A percentile compares a stretch with the other conserved stretches of the same genome.
Conservation (phyloP, 371 early-diverging fungal genomes). For the Mortierella sp. region DNA sequence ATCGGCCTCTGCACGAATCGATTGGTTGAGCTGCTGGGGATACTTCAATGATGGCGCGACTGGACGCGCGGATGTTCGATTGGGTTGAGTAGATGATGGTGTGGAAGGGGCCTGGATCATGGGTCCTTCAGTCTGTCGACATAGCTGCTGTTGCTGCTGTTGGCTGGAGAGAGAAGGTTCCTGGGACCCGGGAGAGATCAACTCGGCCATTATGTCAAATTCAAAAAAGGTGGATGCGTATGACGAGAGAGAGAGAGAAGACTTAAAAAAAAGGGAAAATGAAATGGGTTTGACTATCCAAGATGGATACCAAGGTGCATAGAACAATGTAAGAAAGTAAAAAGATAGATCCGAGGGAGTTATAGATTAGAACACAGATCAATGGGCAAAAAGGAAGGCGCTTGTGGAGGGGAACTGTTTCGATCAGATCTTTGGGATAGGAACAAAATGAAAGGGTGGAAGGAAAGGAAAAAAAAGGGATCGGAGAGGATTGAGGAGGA, state of each 20-base stretch:
- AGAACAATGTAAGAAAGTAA: neutral
- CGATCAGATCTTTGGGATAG: neutral
- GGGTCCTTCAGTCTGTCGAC: neutral
- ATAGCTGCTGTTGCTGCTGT: slow-evolving; percentile 4
- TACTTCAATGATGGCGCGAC: slow-evolving; percentile 11
- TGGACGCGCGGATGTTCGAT: slow-evolving; percentile 8
- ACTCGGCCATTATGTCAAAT: slow-evolving; percentile 8
- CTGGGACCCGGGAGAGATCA: slow-evolving; percentile 12
- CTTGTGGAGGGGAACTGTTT: neutral
- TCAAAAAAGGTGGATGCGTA: neutral
- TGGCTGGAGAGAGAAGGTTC: slow-evolving; percentile 16
- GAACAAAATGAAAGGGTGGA: neutral
- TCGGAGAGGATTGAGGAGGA: neutral
- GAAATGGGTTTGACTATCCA: neutral
- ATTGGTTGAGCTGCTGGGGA: neutral
- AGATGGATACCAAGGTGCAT: neutral
- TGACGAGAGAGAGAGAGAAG: neutral
- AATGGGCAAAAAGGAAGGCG: neutral
- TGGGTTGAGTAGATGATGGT: neutral
- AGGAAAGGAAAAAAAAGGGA: neutral
- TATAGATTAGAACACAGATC: slow-evolving; percentile 1
- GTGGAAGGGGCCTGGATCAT: slow-evolving; percentile 1
- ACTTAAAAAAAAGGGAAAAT: too few species aligned
- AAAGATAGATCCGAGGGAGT: neutral
- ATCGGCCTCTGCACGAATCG: slow-evolving; percentile 3